Evolutionary conservation across 2,329 filamentous ascomycete genomes (phyloP).

Genomic region (Phialophora expanda): DNA sequence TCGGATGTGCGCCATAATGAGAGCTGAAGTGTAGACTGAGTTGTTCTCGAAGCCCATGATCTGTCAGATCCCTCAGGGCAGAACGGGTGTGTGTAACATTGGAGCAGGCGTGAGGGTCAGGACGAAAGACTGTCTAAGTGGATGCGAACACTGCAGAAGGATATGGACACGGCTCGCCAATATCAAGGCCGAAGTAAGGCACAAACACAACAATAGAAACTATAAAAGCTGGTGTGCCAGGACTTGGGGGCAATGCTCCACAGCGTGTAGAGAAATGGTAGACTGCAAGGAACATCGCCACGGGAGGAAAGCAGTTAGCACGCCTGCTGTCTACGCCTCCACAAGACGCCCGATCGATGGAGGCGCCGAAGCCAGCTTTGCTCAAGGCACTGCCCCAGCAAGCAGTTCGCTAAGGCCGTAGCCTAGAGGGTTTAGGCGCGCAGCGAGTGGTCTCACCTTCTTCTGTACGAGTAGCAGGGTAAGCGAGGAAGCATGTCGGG

Average conservation of each 20-base stretch:
- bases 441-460: conserved; percentile 5
- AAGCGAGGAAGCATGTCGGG: background rate
- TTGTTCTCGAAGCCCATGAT: conserved; percentile 4
- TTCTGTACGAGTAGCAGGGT: background rate
- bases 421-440: conserved; percentile 11
- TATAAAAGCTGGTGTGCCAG: conserved; percentile 1
- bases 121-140: background rate
- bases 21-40: conserved; percentile 10
- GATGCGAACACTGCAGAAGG: background rate
- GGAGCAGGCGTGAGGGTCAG: background rate
- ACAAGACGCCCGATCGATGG: conserved; percentile 3
- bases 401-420: background rate
- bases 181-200: background rate
- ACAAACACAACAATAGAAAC: conserved; percentile 7
- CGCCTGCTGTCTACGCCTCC: conserved; percentile 6
- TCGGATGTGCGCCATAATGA: conserved; percentile 23
- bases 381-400: conserved; percentile 8
- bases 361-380: conserved; percentile 3
- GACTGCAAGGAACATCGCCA: background rate
- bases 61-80: conserved; percentile 1
- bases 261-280: background rate
- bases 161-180: background rate
- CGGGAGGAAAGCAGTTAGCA: background rate
- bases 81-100: background rate
- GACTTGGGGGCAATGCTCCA: conserved; percentile 7